Conservation (phyloP, 495 filamentous ascomycete genomes). For the Aspergillus avenaceus region DNA sequence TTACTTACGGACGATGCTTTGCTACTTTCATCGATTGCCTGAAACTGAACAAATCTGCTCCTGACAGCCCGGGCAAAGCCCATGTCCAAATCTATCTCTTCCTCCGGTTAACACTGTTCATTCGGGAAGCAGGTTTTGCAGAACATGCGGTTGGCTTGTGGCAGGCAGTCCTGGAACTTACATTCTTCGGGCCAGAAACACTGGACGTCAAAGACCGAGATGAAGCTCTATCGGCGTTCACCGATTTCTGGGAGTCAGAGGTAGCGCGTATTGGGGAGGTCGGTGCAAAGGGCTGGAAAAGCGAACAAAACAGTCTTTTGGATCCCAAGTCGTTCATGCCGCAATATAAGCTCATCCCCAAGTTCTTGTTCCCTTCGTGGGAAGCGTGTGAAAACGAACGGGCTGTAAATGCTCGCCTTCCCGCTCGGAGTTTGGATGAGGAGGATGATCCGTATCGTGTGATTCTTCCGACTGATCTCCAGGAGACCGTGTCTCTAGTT, state of each 20-base stretch:
- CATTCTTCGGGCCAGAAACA: constrained; percentile 51
- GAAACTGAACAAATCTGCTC: constrained; percentile 35
- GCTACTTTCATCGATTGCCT: constrained; percentile 55
- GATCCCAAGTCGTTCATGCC: constrained; percentile 18
- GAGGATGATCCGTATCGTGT: constrained; percentile 74
- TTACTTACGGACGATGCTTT: constrained; percentile 63
- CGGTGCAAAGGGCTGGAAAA: constrained; percentile 65
- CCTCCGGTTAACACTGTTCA: constrained; percentile 65
- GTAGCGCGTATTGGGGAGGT: constrained; percentile 73
- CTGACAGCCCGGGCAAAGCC: constrained; percentile 19
- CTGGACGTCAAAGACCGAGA: constrained; percentile 6
- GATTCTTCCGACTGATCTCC: constrained; percentile 73
- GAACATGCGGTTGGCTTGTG: constrained; percentile 76
- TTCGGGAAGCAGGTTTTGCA: constrained; percentile 74
- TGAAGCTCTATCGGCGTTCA: constrained; percentile 44
- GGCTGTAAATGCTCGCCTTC: constrained; percentile 46
- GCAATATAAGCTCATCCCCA: constrained; percentile 12
- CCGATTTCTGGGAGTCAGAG: constrained; percentile 85
- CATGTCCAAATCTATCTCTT: constrained; percentile 67
- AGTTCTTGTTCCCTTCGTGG: constrained; percentile 55
- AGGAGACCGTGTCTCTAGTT: constrained; percentile 55
- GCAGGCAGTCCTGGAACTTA: constrained; percentile 78
- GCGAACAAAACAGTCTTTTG: constrained; percentile 9
- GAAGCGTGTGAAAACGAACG: constrained; percentile 52
- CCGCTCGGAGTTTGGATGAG: constrained; percentile 63